phyloP scores from a whole-genome alignment of 352 stramenopile genomes.

The Phytophthora chlamydospora region DNA sequence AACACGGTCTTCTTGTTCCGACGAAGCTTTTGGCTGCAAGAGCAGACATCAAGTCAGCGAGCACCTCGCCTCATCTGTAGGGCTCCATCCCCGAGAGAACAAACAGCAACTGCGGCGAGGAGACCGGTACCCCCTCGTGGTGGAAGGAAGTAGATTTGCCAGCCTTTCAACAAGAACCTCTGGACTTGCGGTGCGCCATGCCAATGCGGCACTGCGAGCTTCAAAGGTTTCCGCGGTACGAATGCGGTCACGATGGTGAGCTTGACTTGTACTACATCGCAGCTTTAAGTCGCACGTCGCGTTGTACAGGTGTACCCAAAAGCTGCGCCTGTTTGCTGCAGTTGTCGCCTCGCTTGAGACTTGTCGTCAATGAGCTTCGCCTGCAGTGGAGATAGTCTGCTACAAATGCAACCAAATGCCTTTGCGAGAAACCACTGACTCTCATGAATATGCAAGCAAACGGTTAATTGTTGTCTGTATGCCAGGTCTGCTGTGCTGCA shows the following conservation, averaged over 20 bases:
- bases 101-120: conserved; percentile 22
- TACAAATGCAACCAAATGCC: not conserved
- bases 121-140: not conserved
- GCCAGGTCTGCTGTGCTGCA: conserved; percentile 15
- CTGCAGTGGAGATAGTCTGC: too few species aligned
- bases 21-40: conserved; percentile 16
- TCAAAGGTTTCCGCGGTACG: conserved; percentile 13
- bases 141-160: not conserved
- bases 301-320: conserved; percentile 11
- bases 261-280: conserved; percentile 16
- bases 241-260: conserved; percentile 10
- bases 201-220: conserved; percentile 13
- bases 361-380: conserved; percentile 3
- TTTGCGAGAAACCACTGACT: too few species aligned
- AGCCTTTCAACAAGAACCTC: not conserved
- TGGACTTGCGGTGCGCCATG: conserved; percentile 9
- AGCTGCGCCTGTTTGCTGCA: conserved; percentile 19
- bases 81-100: conserved; percentile 21
- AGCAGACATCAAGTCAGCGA: conserved; percentile 18
- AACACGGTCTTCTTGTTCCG: conserved; percentile 17
- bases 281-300: conserved; percentile 18
- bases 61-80: conserved; percentile 22
- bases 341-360: conserved; percentile 2
- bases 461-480: conserved; percentile 27
- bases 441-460: conserved; percentile 18